Base-by-base conservation (phyloP, 495 filamentous ascomycete species). In the Penicillium goetzii region DNA sequence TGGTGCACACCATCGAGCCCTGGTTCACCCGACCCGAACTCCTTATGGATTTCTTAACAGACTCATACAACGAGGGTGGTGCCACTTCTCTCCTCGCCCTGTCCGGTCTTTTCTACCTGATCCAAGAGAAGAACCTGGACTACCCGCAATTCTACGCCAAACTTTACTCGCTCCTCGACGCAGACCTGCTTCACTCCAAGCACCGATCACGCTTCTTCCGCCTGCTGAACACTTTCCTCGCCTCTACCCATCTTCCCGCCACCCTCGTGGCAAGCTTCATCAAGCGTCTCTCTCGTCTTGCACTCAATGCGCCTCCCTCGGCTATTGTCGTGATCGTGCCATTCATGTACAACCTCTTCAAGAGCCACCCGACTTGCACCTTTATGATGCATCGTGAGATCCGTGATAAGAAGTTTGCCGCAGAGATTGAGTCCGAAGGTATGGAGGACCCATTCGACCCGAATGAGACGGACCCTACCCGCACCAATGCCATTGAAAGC, bases 11-110 rank as follows among this genome's bases (percentile, higher is more conserved):
- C 21, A 93, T 98, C 57, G 88, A 90, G 52, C 93, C 95, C 1
- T 94, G 90, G 90, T 97, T 98, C 76, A 84, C 76, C 36, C 88
- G 90, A 38, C 87, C 90, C 7, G 92, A 97, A 69, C 81, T 94
- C 9, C 83, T 99, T n/a, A 93, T 97, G 89, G 96, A 99, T 79
- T 98, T 98, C 76, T 78, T 99, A 40, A 97, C 92, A 2, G 93
- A 96, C 75, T 93, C 88, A 17, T 98, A 94, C 76, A 85, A 97
- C 66, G 74, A 85, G 19, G 93, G 96, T 55, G 95, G 95, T 58
- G 88, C 91, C 6, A 90, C 84, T 10, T 92, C 95, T 5, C 85
- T 98, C 4, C 83, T 97, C 26, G 93, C 96, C 3, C 83, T 99
- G 0, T 96, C 92, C 6, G 94, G 95, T 41, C 86, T 99, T 23